Conservation (phyloP, 345 rosid genomes). For the Syzygium aqueum region DNA sequence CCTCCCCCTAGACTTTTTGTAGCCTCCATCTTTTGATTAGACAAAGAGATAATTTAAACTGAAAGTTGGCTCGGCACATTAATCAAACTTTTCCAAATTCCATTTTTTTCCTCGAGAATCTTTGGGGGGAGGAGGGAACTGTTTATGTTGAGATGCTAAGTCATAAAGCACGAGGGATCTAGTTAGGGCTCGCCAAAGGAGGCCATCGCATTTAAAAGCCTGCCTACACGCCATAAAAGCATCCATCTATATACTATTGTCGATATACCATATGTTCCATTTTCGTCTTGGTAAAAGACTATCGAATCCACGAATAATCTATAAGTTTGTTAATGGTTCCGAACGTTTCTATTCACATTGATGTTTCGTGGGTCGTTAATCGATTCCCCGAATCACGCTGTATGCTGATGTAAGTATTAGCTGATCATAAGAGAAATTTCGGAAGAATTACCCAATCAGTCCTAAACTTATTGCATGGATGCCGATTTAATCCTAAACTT, state of each 20-base stretch:
- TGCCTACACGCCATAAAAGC: not conserved
- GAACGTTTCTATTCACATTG: not conserved
- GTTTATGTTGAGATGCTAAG: not conserved
- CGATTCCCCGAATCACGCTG: not conserved
- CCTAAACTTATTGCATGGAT: not conserved
- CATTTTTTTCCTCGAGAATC: not conserved
- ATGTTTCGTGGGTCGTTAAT: not conserved
- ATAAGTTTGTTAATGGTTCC: not conserved
- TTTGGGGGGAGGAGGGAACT: not conserved
- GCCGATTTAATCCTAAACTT: fast-evolving
- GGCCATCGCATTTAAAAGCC: not conserved
- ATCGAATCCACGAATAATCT: not conserved
- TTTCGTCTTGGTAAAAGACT: not conserved
- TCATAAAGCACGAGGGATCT: not conserved
- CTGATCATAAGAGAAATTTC: not conserved
- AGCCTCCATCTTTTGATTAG: conserved; percentile 4
- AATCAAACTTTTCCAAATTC: not conserved
- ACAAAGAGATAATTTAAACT: not conserved
- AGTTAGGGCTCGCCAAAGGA: not conserved
- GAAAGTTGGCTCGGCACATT: not conserved
- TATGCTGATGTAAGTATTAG: not conserved
- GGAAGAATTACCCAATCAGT: fast-evolving
- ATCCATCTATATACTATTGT: not conserved
- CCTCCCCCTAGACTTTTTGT: not conserved
- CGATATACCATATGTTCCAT: not conserved